These are phyloP conservation scores for Aspergillus neotritici DNA, from an alignment of 2,329 filamentous ascomycete genomes.

Conservation along the genomic window DNA sequence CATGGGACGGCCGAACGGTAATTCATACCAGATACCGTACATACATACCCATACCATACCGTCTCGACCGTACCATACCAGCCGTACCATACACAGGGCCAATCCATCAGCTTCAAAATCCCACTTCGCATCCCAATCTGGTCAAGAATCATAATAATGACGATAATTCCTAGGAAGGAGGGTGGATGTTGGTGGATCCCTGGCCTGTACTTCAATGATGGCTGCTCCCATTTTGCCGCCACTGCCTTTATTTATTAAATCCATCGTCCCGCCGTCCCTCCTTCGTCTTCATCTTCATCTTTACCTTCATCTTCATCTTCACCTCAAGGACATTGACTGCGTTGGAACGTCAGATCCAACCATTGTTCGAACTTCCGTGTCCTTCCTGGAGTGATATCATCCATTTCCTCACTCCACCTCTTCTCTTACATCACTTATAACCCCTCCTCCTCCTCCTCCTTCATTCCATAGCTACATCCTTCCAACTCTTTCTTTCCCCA, in stretches of 20 bases:
- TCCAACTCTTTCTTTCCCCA: constrained; percentile 1
- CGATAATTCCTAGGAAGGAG: constrained; percentile 38
- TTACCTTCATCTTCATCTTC: constrained; percentile 6
- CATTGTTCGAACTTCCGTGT: constrained; percentile 2
- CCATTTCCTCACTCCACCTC: neutral
- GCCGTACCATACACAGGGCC: no score
- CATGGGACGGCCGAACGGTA: no score
- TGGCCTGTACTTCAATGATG: neutral
- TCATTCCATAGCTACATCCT: constrained; percentile 1
- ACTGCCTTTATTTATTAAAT: constrained; percentile 7
- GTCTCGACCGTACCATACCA: no score
- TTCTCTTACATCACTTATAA: neutral
- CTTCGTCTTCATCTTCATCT: constrained; percentile 6
- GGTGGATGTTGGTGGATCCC: constrained; percentile 15
- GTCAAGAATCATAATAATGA: constrained; percentile 17
- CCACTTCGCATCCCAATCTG: no score
- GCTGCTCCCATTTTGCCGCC: constrained; percentile 17
- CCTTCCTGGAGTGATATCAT: constrained; percentile 14
- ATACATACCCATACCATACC: no score
- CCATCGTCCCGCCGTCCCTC: constrained; percentile 1
- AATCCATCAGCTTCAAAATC: no score
- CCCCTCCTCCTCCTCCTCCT: constrained; percentile 1
- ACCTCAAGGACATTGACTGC: neutral
- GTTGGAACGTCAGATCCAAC: no score
- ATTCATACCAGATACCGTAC: no score